Percentiles rank a stretch among this genome's conserved stretches.
These are phyloP conservation scores for Takakia lepidozioides DNA, from an alignment of 225 moss, liverwort and hornwort genomes.

Conservation along the genomic window DNA sequence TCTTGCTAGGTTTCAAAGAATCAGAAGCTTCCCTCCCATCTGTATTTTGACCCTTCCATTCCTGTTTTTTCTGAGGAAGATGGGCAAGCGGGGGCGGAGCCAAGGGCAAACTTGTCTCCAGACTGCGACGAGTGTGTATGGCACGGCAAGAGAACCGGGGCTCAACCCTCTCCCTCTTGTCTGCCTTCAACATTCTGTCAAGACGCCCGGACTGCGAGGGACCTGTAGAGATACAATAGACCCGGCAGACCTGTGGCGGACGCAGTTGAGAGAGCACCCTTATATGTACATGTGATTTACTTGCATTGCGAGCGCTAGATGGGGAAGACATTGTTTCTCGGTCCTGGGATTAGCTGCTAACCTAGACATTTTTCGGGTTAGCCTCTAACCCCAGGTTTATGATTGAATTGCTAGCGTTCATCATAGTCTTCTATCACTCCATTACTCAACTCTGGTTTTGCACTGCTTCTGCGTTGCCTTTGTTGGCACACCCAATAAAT, in stretches of 20 bases:
- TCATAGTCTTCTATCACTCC: too few species aligned
- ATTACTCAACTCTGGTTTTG: too few species aligned
- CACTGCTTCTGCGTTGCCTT: too few species aligned
- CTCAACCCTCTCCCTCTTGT: slow-evolving; percentile 17
- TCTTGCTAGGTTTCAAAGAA: slow-evolving; percentile 6
- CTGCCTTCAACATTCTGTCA: slow-evolving; percentile 13
- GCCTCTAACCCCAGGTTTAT: too few species aligned
- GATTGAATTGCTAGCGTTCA: too few species aligned
- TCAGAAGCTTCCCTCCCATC: too few species aligned
- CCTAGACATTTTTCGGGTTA: too few species aligned
- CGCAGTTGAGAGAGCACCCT: slow-evolving; percentile 14
- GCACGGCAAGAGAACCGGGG: slow-evolving; percentile 14
- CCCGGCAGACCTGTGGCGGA: slow-evolving; percentile 40
- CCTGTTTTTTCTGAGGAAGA: neutral
- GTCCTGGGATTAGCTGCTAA: too few species aligned
- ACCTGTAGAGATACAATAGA: slow-evolving; percentile 23
- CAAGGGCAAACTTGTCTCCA: neutral
- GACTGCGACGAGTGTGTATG: slow-evolving; percentile 11
- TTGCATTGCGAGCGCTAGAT: too few species aligned
- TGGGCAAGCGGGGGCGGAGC: slow-evolving; percentile 1
- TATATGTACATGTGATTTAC: too few species aligned
- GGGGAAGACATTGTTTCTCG: too few species aligned
- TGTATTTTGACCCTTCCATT: slow-evolving; percentile 12
- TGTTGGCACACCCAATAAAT: too few species aligned
- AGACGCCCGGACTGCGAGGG: slow-evolving; percentile 44